Base-by-base conservation (phyloP, 306 rosid genomes). In the Argentina anserina region DNA sequence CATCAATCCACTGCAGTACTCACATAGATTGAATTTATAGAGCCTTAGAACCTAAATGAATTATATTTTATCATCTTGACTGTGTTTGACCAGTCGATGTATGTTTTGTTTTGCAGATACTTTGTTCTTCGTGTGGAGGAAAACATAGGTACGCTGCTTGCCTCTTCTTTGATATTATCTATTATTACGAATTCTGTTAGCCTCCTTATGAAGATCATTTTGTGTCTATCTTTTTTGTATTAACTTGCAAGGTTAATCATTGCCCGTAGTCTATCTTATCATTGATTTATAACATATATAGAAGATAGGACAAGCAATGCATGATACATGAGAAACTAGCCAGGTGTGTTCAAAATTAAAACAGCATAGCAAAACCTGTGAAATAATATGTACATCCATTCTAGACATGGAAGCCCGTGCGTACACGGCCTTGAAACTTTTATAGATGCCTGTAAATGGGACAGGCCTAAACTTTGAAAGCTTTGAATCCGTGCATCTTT, bases 81-180 rank as follows among this genome's bases (percentile, higher is more conserved):
- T 70, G 45, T 76, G 77, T 75, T 75, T 34, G 72, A 71, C 42
- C 21, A 13, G 13, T 23, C 50, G 23, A 33, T 70, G 40, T 45
- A 18, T 74, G 46, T 45, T 73, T 80, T 52, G 42, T 65, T 74
- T 37, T 79, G 89, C 90, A 94, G 97, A 78, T 94, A 94, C 80
- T 94, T 94, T 85, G 99, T 94, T 86, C 96, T 94, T 75, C 99
- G 96, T 65, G 72, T 94, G 50, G 99, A 94, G 87, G 99, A 94
- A 82, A 89, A 90, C 84, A 89, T 94, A 63, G 96, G 99, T 94
- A 80, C 84, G 97, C 78, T n/a, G n/a, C n/a, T n/a, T n/a, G n/a
- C n/a, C n/a, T n/a, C n/a, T n/a, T 69, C 65, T 60, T 58, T 69
- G 58, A 12, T 37, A 72, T 65, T 37, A 17, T 68, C 67, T 73